Percentiles rank a stretch among this genome's conserved stretches.
phyloP scores from a whole-genome alignment of 176 grass and related monocot species.

The Triticum aestivum region IWGSC_CS_RefSeq_v2.1 NC_057814.1:594006397-594006896 shows the following conservation, averaged over 20 bases:
- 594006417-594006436: neutral
- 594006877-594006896: no score
- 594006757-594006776: no score
- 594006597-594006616: neutral
- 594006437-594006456: neutral
- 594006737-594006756: neutral
- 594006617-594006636: neutral
- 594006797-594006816: no score
- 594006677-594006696: neutral
- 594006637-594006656: neutral
- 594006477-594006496: neutral
- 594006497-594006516: neutral
- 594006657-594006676: neutral
- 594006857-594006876: no score
- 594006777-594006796: no score
- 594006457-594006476: neutral
- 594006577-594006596: neutral
- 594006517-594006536: neutral
- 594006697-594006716: neutral
- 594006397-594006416: slow-evolving; percentile 7
- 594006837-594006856: no score
- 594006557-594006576: neutral
- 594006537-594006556: neutral
- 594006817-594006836: no score
- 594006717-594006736: neutral